A percentile compares a stretch with the other conserved stretches of the same genome.
These are phyloP conservation scores for Aspergillus sp. DNA, from an alignment of 2,329 filamentous ascomycete genomes.

Conservation along the genomic window DNA sequence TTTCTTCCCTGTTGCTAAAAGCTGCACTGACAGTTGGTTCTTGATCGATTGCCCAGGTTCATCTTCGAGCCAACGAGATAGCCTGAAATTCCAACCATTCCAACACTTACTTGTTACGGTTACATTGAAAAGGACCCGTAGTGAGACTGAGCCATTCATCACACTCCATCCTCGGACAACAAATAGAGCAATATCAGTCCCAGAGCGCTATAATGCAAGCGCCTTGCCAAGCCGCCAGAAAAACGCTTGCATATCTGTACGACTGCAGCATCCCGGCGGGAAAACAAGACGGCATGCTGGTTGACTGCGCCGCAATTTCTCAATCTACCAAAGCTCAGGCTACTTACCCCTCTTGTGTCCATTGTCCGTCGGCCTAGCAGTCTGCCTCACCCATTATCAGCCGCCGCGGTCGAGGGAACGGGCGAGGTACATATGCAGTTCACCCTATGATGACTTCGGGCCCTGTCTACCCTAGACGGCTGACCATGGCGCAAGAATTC, in stretches of 20 bases:
- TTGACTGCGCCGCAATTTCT: conserved; percentile 17
- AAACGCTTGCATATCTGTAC: conserved; percentile 14
- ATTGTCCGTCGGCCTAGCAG: conserved; percentile 4
- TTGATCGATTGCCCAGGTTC: background rate
- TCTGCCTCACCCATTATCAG: background rate
- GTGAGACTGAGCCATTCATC: background rate
- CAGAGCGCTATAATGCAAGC: conserved; percentile 14
- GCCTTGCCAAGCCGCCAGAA: conserved; percentile 26
- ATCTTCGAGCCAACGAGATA: background rate
- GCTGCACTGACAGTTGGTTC: background rate
- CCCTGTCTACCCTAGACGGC: background rate
- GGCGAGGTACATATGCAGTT: no score
- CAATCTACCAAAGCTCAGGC: background rate
- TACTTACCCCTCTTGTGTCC: conserved; percentile 1
- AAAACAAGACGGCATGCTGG: conserved; percentile 4
- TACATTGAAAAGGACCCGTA: background rate
- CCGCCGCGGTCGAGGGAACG: no score
- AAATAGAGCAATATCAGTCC: no score
- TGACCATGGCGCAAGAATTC: background rate
- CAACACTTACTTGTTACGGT: background rate
- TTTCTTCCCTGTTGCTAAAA: no score
- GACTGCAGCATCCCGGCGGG: conserved; percentile 5
- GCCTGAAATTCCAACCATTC: background rate
- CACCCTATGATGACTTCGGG: no score
- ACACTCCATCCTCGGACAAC: no score